phyloP scores from a whole-genome alignment of 2,329 filamentous ascomycete species.

The Verruconis gallopava region DNA sequence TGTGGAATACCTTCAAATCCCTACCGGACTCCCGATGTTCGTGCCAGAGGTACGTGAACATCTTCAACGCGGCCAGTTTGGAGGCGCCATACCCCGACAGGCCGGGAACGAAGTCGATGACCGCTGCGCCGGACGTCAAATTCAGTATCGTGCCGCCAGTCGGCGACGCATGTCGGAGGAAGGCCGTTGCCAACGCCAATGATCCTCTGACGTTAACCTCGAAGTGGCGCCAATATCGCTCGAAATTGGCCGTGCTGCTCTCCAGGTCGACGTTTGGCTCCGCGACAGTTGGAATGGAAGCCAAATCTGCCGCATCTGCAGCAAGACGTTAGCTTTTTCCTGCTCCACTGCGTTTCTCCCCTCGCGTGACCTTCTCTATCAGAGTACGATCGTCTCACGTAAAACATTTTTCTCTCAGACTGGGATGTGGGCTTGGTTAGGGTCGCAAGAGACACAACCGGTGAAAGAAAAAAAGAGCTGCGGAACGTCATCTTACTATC shows the following conservation, averaged over 20 bases:
- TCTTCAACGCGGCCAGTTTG: neutral
- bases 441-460: no score
- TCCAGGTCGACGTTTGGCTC: neutral
- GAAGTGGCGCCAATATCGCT: neutral
- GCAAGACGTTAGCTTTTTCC: no score
- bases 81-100: neutral
- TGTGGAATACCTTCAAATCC: neutral
- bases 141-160: neutral
- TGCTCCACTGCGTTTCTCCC: no score
- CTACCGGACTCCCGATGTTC: neutral
- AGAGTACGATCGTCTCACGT: no score
- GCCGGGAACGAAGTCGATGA: neutral
- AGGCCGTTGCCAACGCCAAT: neutral
- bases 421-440: no score
- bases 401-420: no score
- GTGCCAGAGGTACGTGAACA: neutral
- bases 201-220: neutral
- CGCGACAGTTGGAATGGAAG: neutral
- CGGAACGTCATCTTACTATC: no score
- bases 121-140: neutral
- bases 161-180: neutral
- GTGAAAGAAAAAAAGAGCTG: no score
- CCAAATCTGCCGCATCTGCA: neutral
- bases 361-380: no score
- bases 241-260: neutral